These are phyloP conservation scores for Xylaria bambusicola DNA, from an alignment of 495 filamentous ascomycete genomes.

Conservation along the genomic window DNA sequence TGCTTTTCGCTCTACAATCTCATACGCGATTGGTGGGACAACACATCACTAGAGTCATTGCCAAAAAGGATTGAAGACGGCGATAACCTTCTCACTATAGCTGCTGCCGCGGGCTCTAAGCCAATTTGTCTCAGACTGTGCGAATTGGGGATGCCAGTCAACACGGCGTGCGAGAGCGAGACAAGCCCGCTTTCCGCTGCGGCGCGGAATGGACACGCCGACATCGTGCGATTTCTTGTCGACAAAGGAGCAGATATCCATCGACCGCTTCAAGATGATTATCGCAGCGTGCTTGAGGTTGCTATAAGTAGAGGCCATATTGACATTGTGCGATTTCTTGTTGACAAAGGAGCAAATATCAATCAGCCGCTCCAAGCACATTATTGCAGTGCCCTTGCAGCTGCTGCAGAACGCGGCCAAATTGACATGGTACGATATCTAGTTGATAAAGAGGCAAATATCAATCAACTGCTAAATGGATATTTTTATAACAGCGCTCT, in stretches of 20 bases:
- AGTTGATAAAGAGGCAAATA: not conserved
- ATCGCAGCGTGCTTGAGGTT: slow-evolving; percentile 8
- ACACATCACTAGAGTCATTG: not conserved
- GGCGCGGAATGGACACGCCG: not conserved
- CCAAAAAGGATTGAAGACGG: not conserved
- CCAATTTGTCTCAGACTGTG: not conserved
- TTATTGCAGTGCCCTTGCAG: not conserved
- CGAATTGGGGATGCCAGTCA: not conserved
- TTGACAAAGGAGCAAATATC: slow-evolving; percentile 26
- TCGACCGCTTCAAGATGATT: not conserved
- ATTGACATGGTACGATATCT: no score
- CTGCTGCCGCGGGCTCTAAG: not conserved
- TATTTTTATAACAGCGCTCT: no score
- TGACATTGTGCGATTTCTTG: slow-evolving; percentile 12
- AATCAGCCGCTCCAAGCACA: not conserved
- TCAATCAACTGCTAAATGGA: not conserved
- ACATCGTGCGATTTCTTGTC: not conserved
- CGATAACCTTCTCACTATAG: not conserved
- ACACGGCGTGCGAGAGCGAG: not conserved
- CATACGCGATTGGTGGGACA: not conserved
- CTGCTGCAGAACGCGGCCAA: not conserved
- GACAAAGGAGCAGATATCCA: not conserved
- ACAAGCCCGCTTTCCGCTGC: not conserved
- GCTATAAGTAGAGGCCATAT: slow-evolving; percentile 1
- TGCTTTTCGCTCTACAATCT: not conserved